phyloP scores from a whole-genome alignment of 1,284 basidiomycete species.

The Leccinum fallax region DNA sequence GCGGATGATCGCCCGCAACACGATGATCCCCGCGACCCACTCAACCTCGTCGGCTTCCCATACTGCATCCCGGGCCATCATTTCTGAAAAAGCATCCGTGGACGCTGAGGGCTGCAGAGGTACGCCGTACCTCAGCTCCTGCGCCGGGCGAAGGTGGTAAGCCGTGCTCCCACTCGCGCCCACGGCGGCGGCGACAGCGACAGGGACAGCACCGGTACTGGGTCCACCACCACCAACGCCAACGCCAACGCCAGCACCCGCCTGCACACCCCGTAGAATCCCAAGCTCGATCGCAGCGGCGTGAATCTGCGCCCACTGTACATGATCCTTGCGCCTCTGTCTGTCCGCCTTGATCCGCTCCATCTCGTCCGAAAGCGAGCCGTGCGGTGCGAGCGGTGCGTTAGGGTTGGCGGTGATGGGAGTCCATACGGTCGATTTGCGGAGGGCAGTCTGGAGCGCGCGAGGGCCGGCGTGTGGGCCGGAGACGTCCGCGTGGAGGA shows the following conservation, averaged over 20 bases:
- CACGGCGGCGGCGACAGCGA: not conserved
- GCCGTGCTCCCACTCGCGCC: slow-evolving; percentile 7
- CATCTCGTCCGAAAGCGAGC: slow-evolving; percentile 53
- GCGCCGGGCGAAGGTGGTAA: slow-evolving; percentile 17
- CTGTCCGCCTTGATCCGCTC: slow-evolving; percentile 58
- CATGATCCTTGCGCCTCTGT: slow-evolving; percentile 46
- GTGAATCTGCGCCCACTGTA: slow-evolving; percentile 38
- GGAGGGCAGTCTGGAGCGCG: slow-evolving; percentile 55
- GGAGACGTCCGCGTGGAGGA: slow-evolving; percentile 52
- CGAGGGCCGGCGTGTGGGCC: slow-evolving; percentile 54
- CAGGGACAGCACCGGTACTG: not conserved
- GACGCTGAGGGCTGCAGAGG: not conserved
- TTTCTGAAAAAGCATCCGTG: slow-evolving; percentile 47
- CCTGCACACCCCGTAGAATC: slow-evolving; percentile 25
- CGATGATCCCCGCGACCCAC: slow-evolving; percentile 61
- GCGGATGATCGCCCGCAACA: slow-evolving; percentile 54
- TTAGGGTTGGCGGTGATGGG: slow-evolving; percentile 1
- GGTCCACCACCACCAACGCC: not conserved
- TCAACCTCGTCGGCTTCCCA: slow-evolving; percentile 65
- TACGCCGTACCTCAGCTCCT: slow-evolving; percentile 24
- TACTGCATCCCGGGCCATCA: slow-evolving; percentile 57
- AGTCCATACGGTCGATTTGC: slow-evolving; percentile 55
- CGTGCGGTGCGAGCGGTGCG: slow-evolving; percentile 4
- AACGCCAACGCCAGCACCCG: not conserved
- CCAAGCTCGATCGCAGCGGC: slow-evolving; percentile 58